Evolutionary conservation across 192 early-diverging fungal species (phyloP).

Genomic region (Coemansia sp.): DNA sequence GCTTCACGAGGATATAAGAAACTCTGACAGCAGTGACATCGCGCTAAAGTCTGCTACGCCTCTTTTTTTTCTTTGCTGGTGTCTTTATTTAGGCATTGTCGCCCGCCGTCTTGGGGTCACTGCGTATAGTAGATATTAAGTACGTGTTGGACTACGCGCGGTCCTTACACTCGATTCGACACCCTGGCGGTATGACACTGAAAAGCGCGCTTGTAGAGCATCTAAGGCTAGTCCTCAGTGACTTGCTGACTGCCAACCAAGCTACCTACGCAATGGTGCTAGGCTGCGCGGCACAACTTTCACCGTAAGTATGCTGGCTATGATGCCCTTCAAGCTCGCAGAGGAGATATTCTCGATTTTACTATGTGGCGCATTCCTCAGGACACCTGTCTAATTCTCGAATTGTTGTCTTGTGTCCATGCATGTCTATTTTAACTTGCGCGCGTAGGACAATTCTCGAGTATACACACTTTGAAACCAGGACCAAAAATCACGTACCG

Average conservation of each 20-base stretch:
- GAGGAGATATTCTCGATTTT: not conserved
- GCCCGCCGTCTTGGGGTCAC: not conserved
- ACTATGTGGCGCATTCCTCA: not conserved
- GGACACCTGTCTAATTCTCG: not conserved
- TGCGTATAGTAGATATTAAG: conserved; percentile 34
- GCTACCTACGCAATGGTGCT: not conserved
- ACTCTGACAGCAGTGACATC: not conserved
- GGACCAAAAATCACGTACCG: not conserved
- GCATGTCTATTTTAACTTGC: not conserved
- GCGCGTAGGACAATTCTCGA: not conserved
- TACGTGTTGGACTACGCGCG: conserved; percentile 18
- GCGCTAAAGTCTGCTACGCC: not conserved
- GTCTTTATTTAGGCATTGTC: not conserved
- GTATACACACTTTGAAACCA: conserved; percentile 7
- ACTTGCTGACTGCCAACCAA: not conserved
- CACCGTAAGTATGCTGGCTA: not conserved
- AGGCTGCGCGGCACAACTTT: not conserved
- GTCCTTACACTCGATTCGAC: not conserved
- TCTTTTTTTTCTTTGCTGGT: not conserved
- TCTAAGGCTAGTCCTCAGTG: not conserved
- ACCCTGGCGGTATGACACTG: not conserved
- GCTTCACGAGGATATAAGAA: not conserved
- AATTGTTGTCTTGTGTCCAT: not conserved
- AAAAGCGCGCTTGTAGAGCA: conserved; percentile 10
- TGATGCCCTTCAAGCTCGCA: not conserved